phyloP scores from a whole-genome alignment of 257 asterid species.

The Ligustrum vulgare region DNA sequence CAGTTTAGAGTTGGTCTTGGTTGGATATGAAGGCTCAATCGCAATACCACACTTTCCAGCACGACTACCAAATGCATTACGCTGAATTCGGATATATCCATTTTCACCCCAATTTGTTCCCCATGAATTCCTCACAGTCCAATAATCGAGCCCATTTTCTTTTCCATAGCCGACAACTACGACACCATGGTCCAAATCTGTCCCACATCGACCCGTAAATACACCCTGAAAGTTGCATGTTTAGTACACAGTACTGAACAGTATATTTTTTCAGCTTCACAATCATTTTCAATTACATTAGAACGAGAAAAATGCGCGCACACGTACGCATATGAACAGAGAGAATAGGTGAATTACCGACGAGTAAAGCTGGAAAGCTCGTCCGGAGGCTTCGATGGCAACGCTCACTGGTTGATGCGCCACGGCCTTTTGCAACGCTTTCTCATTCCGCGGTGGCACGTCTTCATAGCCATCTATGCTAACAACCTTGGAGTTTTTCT shows the following conservation, averaged over 20 bases:
- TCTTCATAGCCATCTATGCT: constrained; percentile 83
- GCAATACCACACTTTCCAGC: constrained; percentile 77
- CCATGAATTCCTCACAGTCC: constrained; percentile 92
- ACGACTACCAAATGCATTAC: constrained; percentile 33
- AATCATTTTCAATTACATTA: neutral
- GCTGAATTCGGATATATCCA: constrained; percentile 64
- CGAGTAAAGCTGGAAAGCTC: constrained; percentile 67
- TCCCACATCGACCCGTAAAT: constrained; percentile 65
- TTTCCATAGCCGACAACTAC: constrained; percentile 80
- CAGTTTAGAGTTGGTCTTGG: constrained; percentile 30
- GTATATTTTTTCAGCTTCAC: too few species aligned
- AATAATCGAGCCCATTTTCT: constrained; percentile 61
- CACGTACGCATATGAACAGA: neutral
- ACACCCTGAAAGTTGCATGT: constrained; percentile 47
- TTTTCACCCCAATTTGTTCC: constrained; percentile 77
- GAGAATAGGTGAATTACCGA: constrained; percentile 37
- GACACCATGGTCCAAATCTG: constrained; percentile 68
- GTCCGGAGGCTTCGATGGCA: constrained; percentile 83
- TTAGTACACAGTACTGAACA: neutral
- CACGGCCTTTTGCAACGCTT: constrained; percentile 70
- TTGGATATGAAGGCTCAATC: constrained; percentile 72
- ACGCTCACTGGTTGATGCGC: constrained; percentile 85
- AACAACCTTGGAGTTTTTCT: constrained; percentile 74
- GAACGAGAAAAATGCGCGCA: neutral
- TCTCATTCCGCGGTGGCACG: constrained; percentile 58